Base-by-base conservation (phyloP, 768 basidiomycete genomes). In the Podaxis sp. region DNA sequence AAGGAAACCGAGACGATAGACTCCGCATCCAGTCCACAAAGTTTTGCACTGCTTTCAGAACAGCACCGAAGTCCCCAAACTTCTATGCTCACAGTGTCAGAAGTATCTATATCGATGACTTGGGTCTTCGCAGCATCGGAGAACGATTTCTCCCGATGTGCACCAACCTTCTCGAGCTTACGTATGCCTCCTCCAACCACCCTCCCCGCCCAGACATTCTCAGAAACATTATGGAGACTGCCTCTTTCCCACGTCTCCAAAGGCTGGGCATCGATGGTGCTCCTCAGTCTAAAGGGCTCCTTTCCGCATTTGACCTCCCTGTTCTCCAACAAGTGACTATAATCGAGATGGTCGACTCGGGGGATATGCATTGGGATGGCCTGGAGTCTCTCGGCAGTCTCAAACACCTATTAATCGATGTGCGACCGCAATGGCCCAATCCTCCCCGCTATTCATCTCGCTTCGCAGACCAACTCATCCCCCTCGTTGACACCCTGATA, bases 191-290 rank as follows among this genome's bases (percentile, higher is more conserved):
- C 11, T 55, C 53, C 37, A 55, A 55, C 11, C 23, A 38, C 27
- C 53, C 53, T 38, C 38, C 53, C 23, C 37, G n/a, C 18, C 53
- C 38, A 14, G 53, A 38, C 13, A 42, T 38, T 13, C 53, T 42
- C 21, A 40, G 18, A 28, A 23, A 21, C 14, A 25, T 55, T 14
- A 5, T 55, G 53, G 18, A 40, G 16, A 21, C 10, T 4, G 7
- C 53, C 3, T 4, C 7, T 25, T 55, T 38, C 23, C 53, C 53
- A 3, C 53, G 53, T 2, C 37, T 42, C 5, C 53, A 23, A 42
- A 55, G 53, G 21, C 38, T 55, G 53, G 38, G 53, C 13, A 55
- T 55, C 37, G 53, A 55, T 40, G 53, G 53, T 16, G 38, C 35
- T 10, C 37, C 37, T 21, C 53, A 55, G 53, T 42, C 53, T 11